Percentiles rank a stretch among this genome's conserved stretches.
These are phyloP conservation scores for Gnomoniopsis smithogilvyi DNA, from an alignment of 2,329 filamentous ascomycete species.

Conservation along the genomic window DNA sequence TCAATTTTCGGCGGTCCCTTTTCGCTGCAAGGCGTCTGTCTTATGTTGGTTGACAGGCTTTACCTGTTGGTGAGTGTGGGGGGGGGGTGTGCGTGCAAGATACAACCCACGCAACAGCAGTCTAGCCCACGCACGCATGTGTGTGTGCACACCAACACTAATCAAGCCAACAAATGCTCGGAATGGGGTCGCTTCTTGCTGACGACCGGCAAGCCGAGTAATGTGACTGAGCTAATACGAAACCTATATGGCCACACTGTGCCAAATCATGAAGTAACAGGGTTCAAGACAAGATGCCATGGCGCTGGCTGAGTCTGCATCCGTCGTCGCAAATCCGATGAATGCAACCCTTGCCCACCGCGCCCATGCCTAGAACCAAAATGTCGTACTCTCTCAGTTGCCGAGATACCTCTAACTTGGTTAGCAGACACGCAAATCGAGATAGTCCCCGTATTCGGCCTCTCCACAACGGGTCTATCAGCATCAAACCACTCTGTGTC, in stretches of 20 bases:
- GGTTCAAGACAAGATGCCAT: neutral
- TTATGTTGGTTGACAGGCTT: neutral
- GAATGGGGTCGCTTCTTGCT: neutral
- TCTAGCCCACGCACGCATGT: neutral
- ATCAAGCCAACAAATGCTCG: neutral
- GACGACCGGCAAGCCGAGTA: neutral
- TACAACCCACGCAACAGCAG: neutral
- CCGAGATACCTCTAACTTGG: neutral
- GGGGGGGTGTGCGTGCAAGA: neutral
- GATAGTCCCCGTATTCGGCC: neutral
- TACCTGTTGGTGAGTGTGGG: neutral
- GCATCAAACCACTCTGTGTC: neutral
- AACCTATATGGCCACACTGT: neutral
- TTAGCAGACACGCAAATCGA: neutral
- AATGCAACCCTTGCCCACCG: neutral
- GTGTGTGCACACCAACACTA: neutral
- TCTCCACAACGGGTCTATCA: constrained; percentile 4
- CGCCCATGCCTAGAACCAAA: neutral
- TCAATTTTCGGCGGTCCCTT: neutral
- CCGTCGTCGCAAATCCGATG: neutral
- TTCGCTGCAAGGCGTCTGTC: neutral
- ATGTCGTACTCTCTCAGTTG: neutral
- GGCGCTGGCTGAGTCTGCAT: neutral
- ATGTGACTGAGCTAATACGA: neutral
- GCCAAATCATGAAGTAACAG: neutral